Conservation (phyloP, 2,329 filamentous ascomycete genomes). For the Colletotrichum phormii region DNA sequence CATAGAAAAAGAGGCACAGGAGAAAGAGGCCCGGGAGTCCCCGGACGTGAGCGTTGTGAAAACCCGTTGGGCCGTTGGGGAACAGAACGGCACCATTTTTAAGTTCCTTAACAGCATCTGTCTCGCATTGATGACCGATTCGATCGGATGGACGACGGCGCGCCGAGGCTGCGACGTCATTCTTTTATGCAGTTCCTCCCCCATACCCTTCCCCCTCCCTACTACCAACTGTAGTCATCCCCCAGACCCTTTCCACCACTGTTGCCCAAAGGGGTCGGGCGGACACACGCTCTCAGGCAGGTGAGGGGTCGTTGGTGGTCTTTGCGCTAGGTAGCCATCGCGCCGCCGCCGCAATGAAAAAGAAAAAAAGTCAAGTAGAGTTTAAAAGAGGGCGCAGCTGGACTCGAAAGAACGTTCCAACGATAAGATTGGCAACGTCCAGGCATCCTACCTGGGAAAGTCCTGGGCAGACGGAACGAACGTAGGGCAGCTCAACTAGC, state of each 20-base stretch:
- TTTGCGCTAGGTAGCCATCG: background rate
- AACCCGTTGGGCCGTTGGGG: slow-evolving; percentile 1
- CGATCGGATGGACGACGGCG: slow-evolving; percentile 15
- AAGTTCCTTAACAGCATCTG: slow-evolving; percentile 29
- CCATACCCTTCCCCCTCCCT: background rate
- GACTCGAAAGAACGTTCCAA: background rate
- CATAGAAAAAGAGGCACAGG: background rate
- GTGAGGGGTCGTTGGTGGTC: background rate
- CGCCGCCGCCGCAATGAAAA: background rate
- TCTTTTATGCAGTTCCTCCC: slow-evolving; percentile 13
- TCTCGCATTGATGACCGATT: slow-evolving; percentile 32
- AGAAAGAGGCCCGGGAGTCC: slow-evolving; percentile 2
- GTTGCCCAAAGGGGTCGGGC: background rate
- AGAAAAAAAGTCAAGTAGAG: background rate
- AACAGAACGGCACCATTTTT: slow-evolving; percentile 1
- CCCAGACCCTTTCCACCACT: background rate
- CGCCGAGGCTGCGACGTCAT: slow-evolving; percentile 34
- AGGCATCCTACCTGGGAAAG: background rate
- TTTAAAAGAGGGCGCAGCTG: background rate
- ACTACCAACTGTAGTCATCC: background rate
- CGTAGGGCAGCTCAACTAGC: background rate
- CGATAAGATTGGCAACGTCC: background rate
- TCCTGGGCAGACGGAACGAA: slow-evolving; percentile 20
- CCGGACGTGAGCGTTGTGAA: slow-evolving; percentile 15
- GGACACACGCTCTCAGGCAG: background rate